Percentiles rank a stretch among this genome's conserved stretches.
Conservation (phyloP, 805 yeast species). For the Candida multigemmis region DNA sequence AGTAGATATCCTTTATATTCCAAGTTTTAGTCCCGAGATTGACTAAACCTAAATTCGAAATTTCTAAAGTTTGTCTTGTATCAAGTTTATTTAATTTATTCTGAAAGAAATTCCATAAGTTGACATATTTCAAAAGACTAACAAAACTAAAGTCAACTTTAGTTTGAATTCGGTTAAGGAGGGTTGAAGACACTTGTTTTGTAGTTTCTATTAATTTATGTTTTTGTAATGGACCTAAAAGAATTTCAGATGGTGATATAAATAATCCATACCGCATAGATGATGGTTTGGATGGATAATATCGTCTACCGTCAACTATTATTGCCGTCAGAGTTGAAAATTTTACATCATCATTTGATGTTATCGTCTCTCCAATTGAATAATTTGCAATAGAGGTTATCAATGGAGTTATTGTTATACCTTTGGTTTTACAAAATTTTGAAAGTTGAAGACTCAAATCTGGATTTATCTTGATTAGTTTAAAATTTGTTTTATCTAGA, state of each 20-base stretch:
- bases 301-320: conserved; percentile 11
- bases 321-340: conserved; percentile 6
- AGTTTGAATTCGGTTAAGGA: no score
- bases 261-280: no score
- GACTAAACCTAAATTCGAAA: conserved; percentile 12
- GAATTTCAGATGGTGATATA: no score
- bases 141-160: conserved; percentile 6
- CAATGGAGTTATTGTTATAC: conserved; percentile 13
- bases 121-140: conserved; percentile 6
- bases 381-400: conserved; percentile 9
- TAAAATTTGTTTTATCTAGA: conserved; percentile 5
- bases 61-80: conserved; percentile 7
- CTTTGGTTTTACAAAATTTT: conserved; percentile 8
- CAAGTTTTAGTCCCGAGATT: conserved; percentile 4
- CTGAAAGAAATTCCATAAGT: conserved; percentile 5
- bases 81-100: conserved; percentile 5
- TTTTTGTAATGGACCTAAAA: no score
- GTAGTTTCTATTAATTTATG: no score
- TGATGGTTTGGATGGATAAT: no score
- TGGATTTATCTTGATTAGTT: conserved; percentile 7
- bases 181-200: no score
- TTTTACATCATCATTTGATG: conserved; percentile 4
- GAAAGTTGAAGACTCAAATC: conserved; percentile 5
- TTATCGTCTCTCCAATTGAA: conserved; percentile 9
- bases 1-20: conserved; percentile 7